A percentile compares a stretch with the other conserved stretches of the same genome.
These are phyloP conservation scores for Backusella psychrophila DNA, from an alignment of 192 early-diverging fungal species.

Conservation along the genomic window DNA sequence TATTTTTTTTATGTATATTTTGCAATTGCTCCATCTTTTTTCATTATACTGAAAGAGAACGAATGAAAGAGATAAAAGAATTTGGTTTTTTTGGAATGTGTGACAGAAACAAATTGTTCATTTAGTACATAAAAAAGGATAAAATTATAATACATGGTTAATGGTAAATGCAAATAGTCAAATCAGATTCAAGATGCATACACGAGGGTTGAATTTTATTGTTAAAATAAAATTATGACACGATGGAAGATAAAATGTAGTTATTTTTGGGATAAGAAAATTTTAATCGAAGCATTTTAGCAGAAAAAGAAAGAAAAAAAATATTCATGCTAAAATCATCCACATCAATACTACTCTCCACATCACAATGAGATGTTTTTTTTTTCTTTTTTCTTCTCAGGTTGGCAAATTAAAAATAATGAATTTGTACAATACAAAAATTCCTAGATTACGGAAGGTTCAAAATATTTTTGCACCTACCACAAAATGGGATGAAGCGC, in stretches of 20 bases:
- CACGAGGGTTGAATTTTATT: neutral
- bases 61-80: neutral
- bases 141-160: neutral
- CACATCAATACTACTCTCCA: neutral
- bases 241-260: neutral
- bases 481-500: neutral
- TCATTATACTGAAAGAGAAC: neutral
- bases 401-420: neutral
- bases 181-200: conserved; percentile 1
- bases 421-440: conserved; percentile 1
- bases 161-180: neutral
- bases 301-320: neutral
- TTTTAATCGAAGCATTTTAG: neutral
- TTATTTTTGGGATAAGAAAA: neutral
- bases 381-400: neutral
- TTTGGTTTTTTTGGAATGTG: neutral
- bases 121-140: neutral
- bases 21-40: neutral
- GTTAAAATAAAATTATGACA: neutral
- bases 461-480: neutral
- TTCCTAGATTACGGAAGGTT: neutral
- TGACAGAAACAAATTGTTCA: neutral
- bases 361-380: neutral
- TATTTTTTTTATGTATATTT: neutral
- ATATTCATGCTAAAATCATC: neutral